Evolutionary conservation across 78 protist species (phyloP), one percentile per base, ranked within the genome.

Genomic region (Cavenderia fasciculata): DNA sequence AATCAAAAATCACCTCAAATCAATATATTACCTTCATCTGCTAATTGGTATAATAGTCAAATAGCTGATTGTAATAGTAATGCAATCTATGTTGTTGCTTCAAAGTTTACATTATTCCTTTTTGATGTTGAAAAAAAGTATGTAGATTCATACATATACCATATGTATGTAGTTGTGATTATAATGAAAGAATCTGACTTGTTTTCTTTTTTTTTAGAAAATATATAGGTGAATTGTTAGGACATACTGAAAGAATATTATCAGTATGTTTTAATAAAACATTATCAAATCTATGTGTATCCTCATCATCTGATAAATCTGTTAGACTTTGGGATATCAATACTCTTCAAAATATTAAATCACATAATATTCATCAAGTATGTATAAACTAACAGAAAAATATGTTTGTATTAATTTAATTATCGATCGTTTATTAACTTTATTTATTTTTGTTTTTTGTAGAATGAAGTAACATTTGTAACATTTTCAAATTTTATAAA

Each of bases 21-120:
- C 47, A 34, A 71, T 71, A 29, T 51, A 25, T 51, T 51, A 34
- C 90, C 90, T 1, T 69, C 79, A 65, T 65, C 90, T 41, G 46
- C 90, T 5, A 82, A 82, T 82, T 82, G 90, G 90, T 82, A 82
- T 33, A 43, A 78, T 44, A 33, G 73, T 11, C 29, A 46, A 23
- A 71, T 68, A 51, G 14, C 90, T 5, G 90, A 82, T 44, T 61
- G 59, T 29, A 82, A 82, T n/a, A 23, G 23, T 2, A 25, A 56
- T 11, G 77, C 29, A 18, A 82, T 69, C 2, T 82, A 56, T 68
- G 56, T 82, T 7, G 65, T 68, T 82, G 90, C 90, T 19, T 82
- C 77, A 11, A 82, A 82, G 44, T 57, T 44, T 18, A 68, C 29
- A 27, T 27, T 82, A 12, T 49, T 52, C 4, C 43, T 82, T 1